Percentiles rank a stretch among this genome's conserved stretches.
phyloP scores from a whole-genome alignment of 202 grass and related monocot genomes.

The Setaria italica region DNA sequence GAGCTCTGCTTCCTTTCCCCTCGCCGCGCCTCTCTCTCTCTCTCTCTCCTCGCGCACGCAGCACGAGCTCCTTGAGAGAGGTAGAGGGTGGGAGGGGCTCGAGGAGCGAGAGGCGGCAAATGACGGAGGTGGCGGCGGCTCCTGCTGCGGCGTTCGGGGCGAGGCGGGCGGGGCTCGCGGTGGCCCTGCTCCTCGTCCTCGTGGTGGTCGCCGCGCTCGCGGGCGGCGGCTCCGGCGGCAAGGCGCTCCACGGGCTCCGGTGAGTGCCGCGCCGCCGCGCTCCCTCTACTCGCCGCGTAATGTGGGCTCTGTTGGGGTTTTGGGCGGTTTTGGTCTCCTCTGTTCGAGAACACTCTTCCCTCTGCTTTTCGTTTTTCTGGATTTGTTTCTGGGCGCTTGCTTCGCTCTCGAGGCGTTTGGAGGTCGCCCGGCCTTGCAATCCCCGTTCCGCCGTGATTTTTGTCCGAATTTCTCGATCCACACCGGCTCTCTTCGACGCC shows the following conservation, averaged over 20 bases:
- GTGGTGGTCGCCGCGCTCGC: neutral
- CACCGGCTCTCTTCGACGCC: neutral
- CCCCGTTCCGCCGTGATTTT: neutral
- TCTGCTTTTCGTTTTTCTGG: too few relatives aligned
- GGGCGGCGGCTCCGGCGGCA: neutral
- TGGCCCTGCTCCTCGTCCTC: constrained; percentile 15
- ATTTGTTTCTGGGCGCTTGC: neutral
- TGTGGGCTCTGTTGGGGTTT: neutral
- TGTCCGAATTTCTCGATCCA: neutral
- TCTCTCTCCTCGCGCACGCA: too few relatives aligned
- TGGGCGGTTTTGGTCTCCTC: neutral
- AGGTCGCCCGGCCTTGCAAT: neutral
- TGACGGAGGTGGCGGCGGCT: constrained; percentile 39
- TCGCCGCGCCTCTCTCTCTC: neutral
- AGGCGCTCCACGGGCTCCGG: constrained; percentile 31
- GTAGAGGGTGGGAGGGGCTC: neutral
- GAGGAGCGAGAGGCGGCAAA: constrained; percentile 14
- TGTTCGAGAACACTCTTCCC: neutral
- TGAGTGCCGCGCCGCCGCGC: neutral
- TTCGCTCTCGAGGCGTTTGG: neutral
- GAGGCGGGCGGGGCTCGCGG: constrained; percentile 28
- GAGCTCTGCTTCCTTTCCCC: neutral
- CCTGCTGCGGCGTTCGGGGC: neutral
- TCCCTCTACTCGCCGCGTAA: neutral
- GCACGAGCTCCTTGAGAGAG: neutral